Conservation (phyloP, 768 basidiomycete species). For the Boletus edulis region DNA sequence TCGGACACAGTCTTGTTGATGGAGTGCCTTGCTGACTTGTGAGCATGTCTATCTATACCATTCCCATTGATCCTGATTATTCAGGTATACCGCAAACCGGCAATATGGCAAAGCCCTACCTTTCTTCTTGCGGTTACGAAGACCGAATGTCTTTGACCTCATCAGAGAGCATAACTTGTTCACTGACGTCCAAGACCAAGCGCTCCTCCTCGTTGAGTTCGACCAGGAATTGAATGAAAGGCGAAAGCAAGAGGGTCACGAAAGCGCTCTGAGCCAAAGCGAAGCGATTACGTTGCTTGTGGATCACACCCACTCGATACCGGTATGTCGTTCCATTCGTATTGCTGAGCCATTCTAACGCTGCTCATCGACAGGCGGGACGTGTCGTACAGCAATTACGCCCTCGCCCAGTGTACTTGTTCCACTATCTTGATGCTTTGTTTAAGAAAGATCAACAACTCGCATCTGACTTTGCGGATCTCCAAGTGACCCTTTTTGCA, state of each 20-base stretch:
- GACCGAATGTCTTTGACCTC: constrained; percentile 90
- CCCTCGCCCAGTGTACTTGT: constrained; percentile 74
- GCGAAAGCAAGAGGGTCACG: constrained; percentile 41
- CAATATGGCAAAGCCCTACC: constrained; percentile 95
- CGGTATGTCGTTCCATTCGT: constrained; percentile 48
- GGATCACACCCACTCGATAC: constrained; percentile 94
- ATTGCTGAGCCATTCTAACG: not conserved
- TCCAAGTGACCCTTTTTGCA: constrained; percentile 89
- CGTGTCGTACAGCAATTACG: constrained; percentile 88
- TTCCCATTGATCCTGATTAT: not conserved
- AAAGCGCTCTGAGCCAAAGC: constrained; percentile 48
- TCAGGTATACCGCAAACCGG: constrained; percentile 78
- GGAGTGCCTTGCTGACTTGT: constrained; percentile 94
- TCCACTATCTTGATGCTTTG: constrained; percentile 89
- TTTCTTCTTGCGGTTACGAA: constrained; percentile 81
- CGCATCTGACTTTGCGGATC: constrained; percentile 78
- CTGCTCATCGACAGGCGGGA: constrained; percentile 52
- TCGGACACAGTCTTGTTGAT: constrained; percentile 69
- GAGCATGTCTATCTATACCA: constrained; percentile 18
- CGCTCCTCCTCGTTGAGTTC: constrained; percentile 88
- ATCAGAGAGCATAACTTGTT: constrained; percentile 93
- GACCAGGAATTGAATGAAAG: constrained; percentile 82
- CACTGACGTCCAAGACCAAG: constrained; percentile 93
- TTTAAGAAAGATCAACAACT: constrained; percentile 84
- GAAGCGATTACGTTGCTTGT: constrained; percentile 86